Conservation (phyloP, 2,329 filamentous ascomycete genomes). For the Colletotrichum nymphaeae region DNA sequence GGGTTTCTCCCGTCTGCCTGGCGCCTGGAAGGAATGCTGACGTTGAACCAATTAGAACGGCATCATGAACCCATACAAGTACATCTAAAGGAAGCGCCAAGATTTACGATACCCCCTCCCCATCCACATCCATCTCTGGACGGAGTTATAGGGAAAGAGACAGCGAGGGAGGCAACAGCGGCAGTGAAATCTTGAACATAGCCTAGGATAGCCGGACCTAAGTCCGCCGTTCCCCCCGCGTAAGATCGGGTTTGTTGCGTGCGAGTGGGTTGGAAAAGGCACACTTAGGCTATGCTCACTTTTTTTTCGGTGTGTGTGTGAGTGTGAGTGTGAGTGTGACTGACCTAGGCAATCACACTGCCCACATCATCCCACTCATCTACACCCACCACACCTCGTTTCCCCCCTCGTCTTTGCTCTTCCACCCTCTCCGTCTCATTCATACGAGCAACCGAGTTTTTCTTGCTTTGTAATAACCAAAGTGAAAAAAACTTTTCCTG, state of each 20-base stretch:
- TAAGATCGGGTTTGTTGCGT: not conserved
- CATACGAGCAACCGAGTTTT: not conserved
- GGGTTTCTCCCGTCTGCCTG: conserved; percentile 19
- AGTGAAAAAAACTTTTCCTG: not conserved
- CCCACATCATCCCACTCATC: not conserved
- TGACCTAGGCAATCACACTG: not conserved
- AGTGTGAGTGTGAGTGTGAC: not conserved
- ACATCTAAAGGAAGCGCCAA: conserved; percentile 66
- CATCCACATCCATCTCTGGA: not conserved
- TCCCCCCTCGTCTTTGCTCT: not conserved
- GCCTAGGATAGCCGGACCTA: not conserved
- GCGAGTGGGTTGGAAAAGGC: not conserved
- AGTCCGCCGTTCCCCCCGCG: not conserved
- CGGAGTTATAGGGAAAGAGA: not conserved
- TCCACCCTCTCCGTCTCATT: not conserved
- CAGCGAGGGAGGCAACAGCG: not conserved
- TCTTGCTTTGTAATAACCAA: conserved; percentile 8
- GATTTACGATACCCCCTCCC: conserved; percentile 9
- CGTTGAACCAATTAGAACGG: conserved; percentile 73
- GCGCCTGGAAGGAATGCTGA: conserved; percentile 34
- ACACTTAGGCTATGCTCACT: not conserved
- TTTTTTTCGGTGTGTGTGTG: not conserved
- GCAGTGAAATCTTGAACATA: not conserved
- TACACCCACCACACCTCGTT: not conserved
- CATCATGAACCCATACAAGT: conserved; percentile 99